Base-by-base conservation (phyloP, 192 early-diverging fungal species). In the Rhizoclosmatium sp. region DNA sequence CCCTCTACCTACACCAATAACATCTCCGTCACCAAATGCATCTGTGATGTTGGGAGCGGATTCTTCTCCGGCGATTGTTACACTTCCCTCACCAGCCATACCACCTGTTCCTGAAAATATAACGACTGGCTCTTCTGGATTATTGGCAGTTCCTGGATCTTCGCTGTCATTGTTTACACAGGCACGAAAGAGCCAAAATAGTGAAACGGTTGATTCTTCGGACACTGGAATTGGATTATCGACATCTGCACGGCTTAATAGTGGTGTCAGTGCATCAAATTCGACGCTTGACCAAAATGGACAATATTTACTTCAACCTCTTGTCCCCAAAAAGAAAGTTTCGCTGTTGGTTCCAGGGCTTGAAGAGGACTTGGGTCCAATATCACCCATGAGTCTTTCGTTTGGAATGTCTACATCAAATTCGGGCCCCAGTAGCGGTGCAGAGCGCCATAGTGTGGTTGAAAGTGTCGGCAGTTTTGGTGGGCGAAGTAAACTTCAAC, bases 321-420 rank as follows among this genome's bases (percentile, higher is more conserved):
- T 44, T n/a, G 16, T 21, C 1, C 64, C 75, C 1, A 45, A 65
- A 42, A 71, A 72, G 71, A 80, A 80, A 51, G 78, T 80, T 3
- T 80, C 78, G 45, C 62, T 80, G 61, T 40, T 78, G 14, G 69
- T 73, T 47, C 69, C 70, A 1, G 69, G 54, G 21, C 42, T 21
- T 12, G 78, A 80, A 41, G 48, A 21, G 21, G 54, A 54, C 7
- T n/a, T 42, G 21, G 61, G 7, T 16, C 9, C 51, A 16, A 54
- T 54, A 54, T 54, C 51, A 16, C 51, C 16, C 16, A 54, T 16
- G 5, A 68, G 9, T 10, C 66, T 44, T 5, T 47, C 47, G 10
- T 68, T 44, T 10, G 14, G 7, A 54, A 54, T 16, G 16, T 16
- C 51, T 7, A 16, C 16, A 54, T 7, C 51, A 54, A 16, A 7